Percentiles rank a stretch among this genome's conserved stretches.
phyloP scores from a whole-genome alignment of 345 rosid genomes.

The Bruguiera sexangula region DNA sequence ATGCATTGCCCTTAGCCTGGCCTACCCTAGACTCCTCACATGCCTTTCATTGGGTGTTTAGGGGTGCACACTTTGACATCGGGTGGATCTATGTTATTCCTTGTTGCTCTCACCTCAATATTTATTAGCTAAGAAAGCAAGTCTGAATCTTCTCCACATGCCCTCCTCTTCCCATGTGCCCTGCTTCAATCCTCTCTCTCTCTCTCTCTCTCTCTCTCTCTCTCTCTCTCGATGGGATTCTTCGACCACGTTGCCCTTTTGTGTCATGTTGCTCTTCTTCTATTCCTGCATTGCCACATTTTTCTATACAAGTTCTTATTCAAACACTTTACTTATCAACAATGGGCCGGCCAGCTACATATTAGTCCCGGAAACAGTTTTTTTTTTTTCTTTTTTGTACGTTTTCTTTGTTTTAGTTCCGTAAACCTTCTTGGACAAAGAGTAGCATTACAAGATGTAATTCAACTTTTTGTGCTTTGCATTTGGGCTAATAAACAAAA shows the following conservation, averaged over 20 bases:
- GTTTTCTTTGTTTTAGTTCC: too few species aligned
- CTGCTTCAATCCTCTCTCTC: slow-evolving; percentile 25
- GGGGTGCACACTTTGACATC: slow-evolving; percentile 30
- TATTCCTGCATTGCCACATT: background rate
- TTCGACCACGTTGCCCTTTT: slow-evolving; percentile 10
- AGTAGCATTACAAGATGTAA: too few species aligned
- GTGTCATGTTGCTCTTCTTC: slow-evolving; percentile 9
- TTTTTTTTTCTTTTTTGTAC: background rate
- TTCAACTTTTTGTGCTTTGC: too few species aligned
- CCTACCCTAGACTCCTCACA: slow-evolving; percentile 64
- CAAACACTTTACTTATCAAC: too few species aligned
- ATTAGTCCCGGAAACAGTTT: background rate
- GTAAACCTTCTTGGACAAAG: too few species aligned
- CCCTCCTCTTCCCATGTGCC: slow-evolving; percentile 76
- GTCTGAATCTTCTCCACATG: slow-evolving; percentile 80
- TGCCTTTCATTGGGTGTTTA: slow-evolving; percentile 47
- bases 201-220: slow-evolving; percentile 5
- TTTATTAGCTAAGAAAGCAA: slow-evolving; percentile 31
- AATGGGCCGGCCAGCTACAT: slow-evolving; percentile 17
- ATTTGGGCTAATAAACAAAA: too few species aligned
- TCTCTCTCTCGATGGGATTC: slow-evolving; percentile 15
- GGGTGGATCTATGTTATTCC: slow-evolving; percentile 58
- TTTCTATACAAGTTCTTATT: background rate
- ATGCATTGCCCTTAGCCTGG: slow-evolving; percentile 38
- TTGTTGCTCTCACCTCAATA: slow-evolving; percentile 32